Evolutionary conservation across 805 yeast species (phyloP), one percentile per base, ranked within the genome.

Genomic region (Suhomyces prunicola): DNA sequence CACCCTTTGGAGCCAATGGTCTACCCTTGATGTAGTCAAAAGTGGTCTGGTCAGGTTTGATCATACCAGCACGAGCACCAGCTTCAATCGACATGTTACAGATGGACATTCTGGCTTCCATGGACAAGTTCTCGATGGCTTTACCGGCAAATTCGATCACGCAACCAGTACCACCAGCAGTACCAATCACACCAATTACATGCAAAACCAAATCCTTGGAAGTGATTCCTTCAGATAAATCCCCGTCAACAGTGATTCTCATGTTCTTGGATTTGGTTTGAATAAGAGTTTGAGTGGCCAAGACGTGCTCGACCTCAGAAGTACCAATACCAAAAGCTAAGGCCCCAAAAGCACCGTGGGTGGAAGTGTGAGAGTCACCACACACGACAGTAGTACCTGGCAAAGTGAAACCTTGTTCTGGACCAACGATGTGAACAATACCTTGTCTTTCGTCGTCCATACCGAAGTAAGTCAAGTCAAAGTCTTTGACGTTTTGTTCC

Each of bases 1-100:
- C 90, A 54, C 96, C 99, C 67, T 83, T 82, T 67, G 99, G 99
- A 58, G 97, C 93, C 61, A 94, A 80, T 44, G 98, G 97, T 68
- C 97, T 84, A 56, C 96, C 96, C 76, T 92, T 86, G 64, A 94
- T 79, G 74, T 94, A 94, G 54, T 87, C 86, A 65, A 87, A 89
- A 27, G 98, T 93, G 50, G 71, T 85, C 59, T 91, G 88, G 69
- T 94, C 99, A 8, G 99, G 99, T 59, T 87, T 88, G 69, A 94
- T 93, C 97, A 94, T 90, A 74, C 99, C 99, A 26, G 99, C 98
- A 77, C 99, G 87, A 15, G 99, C 99, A 76, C 99, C 99, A 55
- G 88, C 99, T 77, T 94, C 99, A 66, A 94, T 93, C 46, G 98
- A 86, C 99, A 94, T 94, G 72, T 94, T 94, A 82, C 99, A 94